Conservation (phyloP, 2,329 filamentous ascomycete species). For the Pleurostoma richardsiae region DNA sequence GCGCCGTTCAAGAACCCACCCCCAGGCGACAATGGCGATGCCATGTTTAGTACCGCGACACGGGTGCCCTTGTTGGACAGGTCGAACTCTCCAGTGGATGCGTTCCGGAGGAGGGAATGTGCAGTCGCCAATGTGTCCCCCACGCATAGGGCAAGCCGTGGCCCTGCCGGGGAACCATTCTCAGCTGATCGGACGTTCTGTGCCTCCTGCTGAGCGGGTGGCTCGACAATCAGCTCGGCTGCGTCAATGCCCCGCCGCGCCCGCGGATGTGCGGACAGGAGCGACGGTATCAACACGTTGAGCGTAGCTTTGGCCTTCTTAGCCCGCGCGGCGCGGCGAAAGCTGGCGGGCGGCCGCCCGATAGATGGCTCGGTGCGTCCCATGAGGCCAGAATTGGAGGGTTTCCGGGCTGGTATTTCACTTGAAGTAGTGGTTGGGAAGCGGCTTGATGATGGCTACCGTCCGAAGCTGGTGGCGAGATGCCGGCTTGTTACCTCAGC, state of each 20-base stretch:
- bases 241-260: constrained; percentile 49
- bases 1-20: constrained; percentile 57
- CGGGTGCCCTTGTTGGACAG: constrained; percentile 17
- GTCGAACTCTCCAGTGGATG: not conserved
- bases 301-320: constrained; percentile 53
- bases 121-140: constrained; percentile 52
- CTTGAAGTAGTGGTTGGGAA: no score
- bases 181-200: not conserved
- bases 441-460: no score
- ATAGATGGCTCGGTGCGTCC: constrained; percentile 5
- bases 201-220: constrained; percentile 6
- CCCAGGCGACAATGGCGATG: constrained; percentile 54
- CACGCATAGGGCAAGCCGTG: constrained; percentile 29
- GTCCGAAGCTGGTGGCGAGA: no score
- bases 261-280: constrained; percentile 46
- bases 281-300: constrained; percentile 53
- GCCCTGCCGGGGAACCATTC: not conserved
- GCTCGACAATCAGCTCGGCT: constrained; percentile 40
- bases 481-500: no score
- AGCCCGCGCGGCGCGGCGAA: constrained; percentile 25
- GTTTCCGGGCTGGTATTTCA: no score
- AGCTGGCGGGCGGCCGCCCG: constrained; percentile 3
- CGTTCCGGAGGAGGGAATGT: constrained; percentile 18
- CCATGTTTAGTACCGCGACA: constrained; percentile 58
- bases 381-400: not conserved